phyloP scores from a whole-genome alignment of 2,329 filamentous ascomycete species.

The Monosporascus sp. region DNA sequence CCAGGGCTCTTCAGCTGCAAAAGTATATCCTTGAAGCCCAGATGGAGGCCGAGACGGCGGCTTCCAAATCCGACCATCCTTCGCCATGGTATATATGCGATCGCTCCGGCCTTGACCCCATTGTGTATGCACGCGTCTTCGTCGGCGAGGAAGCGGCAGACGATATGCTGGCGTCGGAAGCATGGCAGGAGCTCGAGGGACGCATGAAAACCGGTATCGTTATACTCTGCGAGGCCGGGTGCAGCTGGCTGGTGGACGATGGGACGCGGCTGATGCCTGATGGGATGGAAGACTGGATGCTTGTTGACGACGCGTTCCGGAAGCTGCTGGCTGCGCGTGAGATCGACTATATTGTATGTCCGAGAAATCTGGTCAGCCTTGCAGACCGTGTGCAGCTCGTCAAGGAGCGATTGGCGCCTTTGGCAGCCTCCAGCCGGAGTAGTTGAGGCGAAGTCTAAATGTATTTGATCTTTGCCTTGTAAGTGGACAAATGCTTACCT shows the following conservation, averaged over 20 bases:
- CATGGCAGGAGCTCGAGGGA: conserved; percentile 25
- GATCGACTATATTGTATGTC: no score
- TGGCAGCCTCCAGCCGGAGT: no score
- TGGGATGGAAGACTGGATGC: conserved; percentile 11
- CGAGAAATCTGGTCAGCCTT: no score
- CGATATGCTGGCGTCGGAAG: conserved; percentile 15
- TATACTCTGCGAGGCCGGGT: conserved; percentile 34
- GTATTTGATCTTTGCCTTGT: no score
- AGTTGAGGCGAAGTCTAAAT: no score
- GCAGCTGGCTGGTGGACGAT: conserved; percentile 29
- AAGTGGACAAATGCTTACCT: no score
- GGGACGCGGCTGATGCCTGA: conserved; percentile 30
- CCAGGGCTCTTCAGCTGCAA: conserved; percentile 29
- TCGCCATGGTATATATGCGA: conserved; percentile 35
- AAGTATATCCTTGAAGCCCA: conserved; percentile 33
- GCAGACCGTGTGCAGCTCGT: no score
- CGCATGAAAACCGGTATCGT: conserved; percentile 30
- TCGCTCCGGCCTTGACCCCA: conserved; percentile 36
- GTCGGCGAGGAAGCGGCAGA: conserved; percentile 20
- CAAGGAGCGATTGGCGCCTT: no score
- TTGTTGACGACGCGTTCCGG: no score
- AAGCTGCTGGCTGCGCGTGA: no score
- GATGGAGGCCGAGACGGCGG: conserved; percentile 20
- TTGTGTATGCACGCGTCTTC: conserved; percentile 33
- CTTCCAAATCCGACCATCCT: conserved; percentile 3